Conservation (phyloP, 257 asterid species). For the Pogostemon cablin region DNA sequence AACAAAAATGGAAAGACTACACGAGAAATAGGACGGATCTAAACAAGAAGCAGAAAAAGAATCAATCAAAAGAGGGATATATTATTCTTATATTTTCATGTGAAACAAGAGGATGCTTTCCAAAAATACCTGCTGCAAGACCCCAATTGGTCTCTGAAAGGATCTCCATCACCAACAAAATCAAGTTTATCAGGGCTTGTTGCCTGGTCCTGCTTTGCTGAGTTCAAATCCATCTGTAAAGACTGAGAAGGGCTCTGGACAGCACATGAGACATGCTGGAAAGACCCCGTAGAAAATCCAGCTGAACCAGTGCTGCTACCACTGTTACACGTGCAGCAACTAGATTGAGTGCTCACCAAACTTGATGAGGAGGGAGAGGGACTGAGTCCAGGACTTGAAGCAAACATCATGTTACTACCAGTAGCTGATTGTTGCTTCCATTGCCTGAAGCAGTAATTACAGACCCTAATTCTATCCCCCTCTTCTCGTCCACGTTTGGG, state of each 20-base stretch:
- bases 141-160: slow-evolving; percentile 47
- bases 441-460: slow-evolving; percentile 76
- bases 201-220: slow-evolving; percentile 41
- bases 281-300: slow-evolving; percentile 63
- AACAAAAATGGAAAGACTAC: background rate
- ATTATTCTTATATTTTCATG: slow-evolving; percentile 18
- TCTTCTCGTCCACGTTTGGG: slow-evolving; percentile 52
- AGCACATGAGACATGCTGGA: slow-evolving; percentile 63
- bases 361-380: slow-evolving; percentile 68
- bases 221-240: slow-evolving; percentile 47
- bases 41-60: slow-evolving; percentile 17
- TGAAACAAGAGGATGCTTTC: slow-evolving; percentile 12
- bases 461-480: slow-evolving; percentile 64
- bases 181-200: slow-evolving; percentile 44
- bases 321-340: slow-evolving; percentile 59
- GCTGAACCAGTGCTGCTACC: slow-evolving; percentile 68
- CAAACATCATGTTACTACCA: slow-evolving; percentile 43
- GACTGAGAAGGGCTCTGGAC: slow-evolving; percentile 48
- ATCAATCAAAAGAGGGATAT: slow-evolving; percentile 20
- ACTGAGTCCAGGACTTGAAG: slow-evolving; percentile 53
- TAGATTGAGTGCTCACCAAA: slow-evolving; percentile 64
- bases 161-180: slow-evolving; percentile 44
- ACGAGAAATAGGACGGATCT: slow-evolving; percentile 5
- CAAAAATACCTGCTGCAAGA: slow-evolving; percentile 66
- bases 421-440: slow-evolving; percentile 53